Evolutionary conservation across 2,329 filamentous ascomycete genomes (phyloP), one percentile per base, ranked within the genome.

Genomic region (Sclerotiophoma versabilis): DNA sequence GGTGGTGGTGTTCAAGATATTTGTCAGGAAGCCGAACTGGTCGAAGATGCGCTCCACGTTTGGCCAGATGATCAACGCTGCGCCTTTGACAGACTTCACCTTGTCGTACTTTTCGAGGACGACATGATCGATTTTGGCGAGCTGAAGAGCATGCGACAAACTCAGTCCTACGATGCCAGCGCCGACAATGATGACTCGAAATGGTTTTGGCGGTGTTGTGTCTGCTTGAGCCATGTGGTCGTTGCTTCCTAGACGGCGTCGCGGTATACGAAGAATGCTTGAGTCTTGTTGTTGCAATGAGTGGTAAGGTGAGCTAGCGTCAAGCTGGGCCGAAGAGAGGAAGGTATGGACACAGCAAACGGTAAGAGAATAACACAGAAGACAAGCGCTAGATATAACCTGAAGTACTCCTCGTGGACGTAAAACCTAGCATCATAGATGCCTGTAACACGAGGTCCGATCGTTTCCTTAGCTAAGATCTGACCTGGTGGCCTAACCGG

Each of bases 101-200:
- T 63, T 36, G 6, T 43, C 36, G 34, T 64, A 57, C 23, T 63
- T 63, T 50, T 70, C 67, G 12, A 70, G 56, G 25, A 70, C 52
- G 7, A 68, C 20, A 48, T 62, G 65, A 14, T 68, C 61, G 34
- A 68, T 68, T 15, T 60, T 54, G 26, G 57, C 54, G 9, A 60
- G 57, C 38, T 67, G 57, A 3, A 69, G 42, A 9, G 57, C 56
- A 34, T 66, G 60, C 4, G 65, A 61, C 17, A 66, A 36, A 10
- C 57, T 53, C 4, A 69, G 51, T 4, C 65, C 63, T 10, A 64
- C 58, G 3, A 67, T 46, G 29, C 64, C 56, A 15, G 57, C 64
- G 17, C 65, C 64, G 8, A 58, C 62, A 5, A 68, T 52, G 19
- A 64, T 39, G 9, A 64, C 59, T 33, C 54, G 37, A 34, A 63